Base-by-base conservation (phyloP, 768 basidiomycete species). In the Stropharia rugosoannulata region DNA sequence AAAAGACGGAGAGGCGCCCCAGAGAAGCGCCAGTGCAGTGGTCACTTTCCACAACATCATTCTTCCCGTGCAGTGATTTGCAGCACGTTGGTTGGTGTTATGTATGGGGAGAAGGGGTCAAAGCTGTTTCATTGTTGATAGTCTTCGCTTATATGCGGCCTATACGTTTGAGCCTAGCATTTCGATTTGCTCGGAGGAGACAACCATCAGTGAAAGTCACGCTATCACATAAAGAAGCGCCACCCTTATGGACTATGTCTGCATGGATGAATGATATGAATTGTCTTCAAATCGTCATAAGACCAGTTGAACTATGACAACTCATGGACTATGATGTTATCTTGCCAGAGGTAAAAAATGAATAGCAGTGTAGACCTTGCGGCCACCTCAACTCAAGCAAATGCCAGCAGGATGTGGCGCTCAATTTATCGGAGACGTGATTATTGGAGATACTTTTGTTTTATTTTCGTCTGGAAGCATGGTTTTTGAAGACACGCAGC, bases 1-100 rank as follows among this genome's bases (percentile, higher is more conserved):
- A 10, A 60, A 45, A 5, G 63, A 56, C 10, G 65, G 63, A 3
- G 64, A 54, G 16, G 62, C 47, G 51, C 63, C 50, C 43, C 70
- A 60, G 22, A 71, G 55, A 19, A 66, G 46, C 16, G 53, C 57
- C 49, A 63, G 35, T n/a, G 59, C 16, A 8, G 49, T 41, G 37
- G 50, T 19, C 37, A 51, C 22, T 15, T 52, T 47, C 32, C 46
- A 43, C 36, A 51, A 50, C 57, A 63, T 59, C n/a, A 3, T n/a
- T n/a, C 15, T 25, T 55, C 22, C 22, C 27, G 41, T 40, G 27
- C 29, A 32, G 29, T 32, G 29, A 32, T 32, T 32, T 10, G 29
- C 29, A 32, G 29, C 29, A 32, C 29, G 47, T 37, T 36, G 50
- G 29, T 32, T 47, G 16, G 22, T 27, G 44, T 37, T n/a, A 22